Evolutionary conservation across 495 filamentous ascomycete species (phyloP), one percentile per base, ranked within the genome.

Genomic region (Chaetomidium leptoderma): DNA sequence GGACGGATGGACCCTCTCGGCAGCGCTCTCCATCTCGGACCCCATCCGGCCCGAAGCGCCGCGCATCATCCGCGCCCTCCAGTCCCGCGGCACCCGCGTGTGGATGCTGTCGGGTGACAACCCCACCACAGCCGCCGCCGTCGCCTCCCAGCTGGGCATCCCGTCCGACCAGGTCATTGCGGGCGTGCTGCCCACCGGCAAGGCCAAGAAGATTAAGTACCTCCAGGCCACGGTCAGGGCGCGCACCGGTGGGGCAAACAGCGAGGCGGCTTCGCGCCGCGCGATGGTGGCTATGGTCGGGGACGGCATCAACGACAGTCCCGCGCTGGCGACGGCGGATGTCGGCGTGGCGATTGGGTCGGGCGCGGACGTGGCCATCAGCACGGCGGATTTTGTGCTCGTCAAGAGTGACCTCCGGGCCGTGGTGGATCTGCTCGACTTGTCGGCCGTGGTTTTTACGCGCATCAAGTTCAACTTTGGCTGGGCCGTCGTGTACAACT

Each of bases 51-150:
- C 86, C 4, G 90, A 95, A 67, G 84, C 92, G 1, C 67, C 76
- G 19, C 59, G 68, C 7, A 82, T 92, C 29, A 82, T 97, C 63
- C 65, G 71, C 6, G 74, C 85, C n/a, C 84, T 97, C 6, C 80
- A 84, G 53, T 70, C 81, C 23, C 80, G 78, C 26, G 81, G 81
- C 55, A 84, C 89, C 52, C 77, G 82, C 3, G 87, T 95, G 26
- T 96, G 85, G 83, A 95, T 97, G 90, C 86, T 95, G 43, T 93
- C 91, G 4, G 92, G 92, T 16, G 92, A 97, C 70, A 88, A 88
- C 60, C 78, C 79, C 2, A 81, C 74, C 23, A 91, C 92, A 3
- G 79, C 89, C n/a, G 77, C 80, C 30, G 88, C 88, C 16, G 77
- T 97, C n/a, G 92, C 88, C 1, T 71, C 76, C 4, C 81, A 83